Evolutionary conservation across 179 eudicot genomes (phyloP), one percentile per base, ranked within the genome.

Genomic region (Dionaea muscipula): DNA sequence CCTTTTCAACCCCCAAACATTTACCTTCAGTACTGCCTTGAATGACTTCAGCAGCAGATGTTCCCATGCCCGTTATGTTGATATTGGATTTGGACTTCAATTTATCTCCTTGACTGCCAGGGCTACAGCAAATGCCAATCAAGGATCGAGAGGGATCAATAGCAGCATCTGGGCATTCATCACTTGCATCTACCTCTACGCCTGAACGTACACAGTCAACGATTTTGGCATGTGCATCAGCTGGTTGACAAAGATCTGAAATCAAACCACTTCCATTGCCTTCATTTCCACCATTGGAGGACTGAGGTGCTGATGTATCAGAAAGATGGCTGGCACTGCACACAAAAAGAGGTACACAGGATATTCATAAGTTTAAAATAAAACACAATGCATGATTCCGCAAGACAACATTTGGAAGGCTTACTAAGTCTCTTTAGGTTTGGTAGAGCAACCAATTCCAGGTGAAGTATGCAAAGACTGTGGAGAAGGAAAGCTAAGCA

Each of bases 231-330:
- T 26, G 59, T 55, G 45, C 8, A 46, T 56, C 49, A 43, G 54
- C 49, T 43, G 62, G 64, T 36, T 41, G 57, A 31, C 13, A 19
- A 59, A 38, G 67, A 41, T 44, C 69, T 13, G 23, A 44, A 51
- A 43, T 48, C 24, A 21, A 66, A 53, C 51, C 68, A 20, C 27
- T 36, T 47, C 26, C 27, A 46, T 47, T 67, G 55, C 45, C 61
- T 61, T 64, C 68, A 22, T 47, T 58, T 25, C 52, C 73, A 54
- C 56, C 75, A 58, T 64, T 60, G n/a, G 70, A 72, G 52, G 78
- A 61, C 28, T 62, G 76, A 14, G 78, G 75, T 67, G 72, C 75
- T 35, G 82, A 64, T 36, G 60, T 72, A 55, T 65, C 80, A 6
- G 81, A 56, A 39, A 67, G 62, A 38, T 18, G 31, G 67, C 18